Evolutionary conservation across 208 protist species (phyloP), one percentile per base, ranked within the genome.

Genomic region (Trypanosoma cruzi): DNA sequence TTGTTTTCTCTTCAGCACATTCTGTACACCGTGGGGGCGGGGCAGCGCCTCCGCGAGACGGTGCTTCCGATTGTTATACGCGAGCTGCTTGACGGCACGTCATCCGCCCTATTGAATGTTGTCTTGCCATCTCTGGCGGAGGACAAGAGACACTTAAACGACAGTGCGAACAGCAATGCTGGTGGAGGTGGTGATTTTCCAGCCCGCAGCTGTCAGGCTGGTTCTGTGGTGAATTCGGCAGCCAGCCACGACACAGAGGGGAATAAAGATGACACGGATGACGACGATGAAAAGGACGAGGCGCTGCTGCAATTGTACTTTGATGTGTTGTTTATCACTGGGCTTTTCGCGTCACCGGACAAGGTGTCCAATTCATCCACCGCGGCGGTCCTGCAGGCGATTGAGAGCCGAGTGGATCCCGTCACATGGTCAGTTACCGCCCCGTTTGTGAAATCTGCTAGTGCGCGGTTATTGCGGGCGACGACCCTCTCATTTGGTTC

Each of bases 261-360:
- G n/a, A n/a, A n/a, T n/a, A n/a, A n/a, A n/a, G 29, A 37, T 11
- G 42, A 28, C 46, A 44, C 22, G 11, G 16, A 18, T 42, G 10
- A 20, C 18, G 48, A 62, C 4, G 57, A 62, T 22, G 57, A 60
- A 14, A 64, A 52, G 49, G 64, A 70, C 4, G 73, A 79, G 48
- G 62, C 67, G 16, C 56, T 73, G 55, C 32, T 82, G 18, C 77
- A 82, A 52, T 42, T 82, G 4, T 82, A 73, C 64, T 67, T 82
- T 64, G 77, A 82, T 67, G 20, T 72, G 18, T 26, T 65, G 28
- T 64, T 55, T 26, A 60, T 75, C n/a, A 50, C 52, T 42, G 31
- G 54, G n/a, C 18, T 62, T 0, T 37, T 75, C 29, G 53, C 62
- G 32, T 32, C 36, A 24, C 16, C 65, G 20, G 29, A 24, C 13